Evolutionary conservation across 805 yeast species (phyloP), one percentile per base, ranked within the genome.

Genomic region (Myxozyma neotropica): DNA sequence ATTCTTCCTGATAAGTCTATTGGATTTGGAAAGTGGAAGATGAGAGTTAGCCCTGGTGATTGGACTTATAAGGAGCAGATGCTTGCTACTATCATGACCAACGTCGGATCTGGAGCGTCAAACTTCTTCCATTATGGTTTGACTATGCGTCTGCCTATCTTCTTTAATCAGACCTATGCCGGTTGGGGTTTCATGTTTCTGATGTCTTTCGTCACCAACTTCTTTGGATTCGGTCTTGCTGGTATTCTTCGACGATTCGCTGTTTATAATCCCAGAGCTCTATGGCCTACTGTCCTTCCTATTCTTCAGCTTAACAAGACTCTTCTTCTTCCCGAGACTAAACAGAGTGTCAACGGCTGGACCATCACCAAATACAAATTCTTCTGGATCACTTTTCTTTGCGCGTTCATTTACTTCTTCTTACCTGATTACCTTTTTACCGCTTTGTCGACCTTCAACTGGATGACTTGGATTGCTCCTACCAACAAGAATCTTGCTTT

Each of bases 251-350:
- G 86, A 64, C 78, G 81, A 62, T 75, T 83, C 31, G 76, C 86
- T 60, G 85, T 87, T n/a, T 80, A 81, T 59, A 86, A 89, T 2
- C 79, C 85, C 4, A 75, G 82, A 17, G 53, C 63, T 1, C 78
- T 86, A 49, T 87, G 92, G 92, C 93, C 93, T 3, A 72, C 81
- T 1, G 80, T 80, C 68, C 76, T 87, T 69, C 87, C 85, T 52
- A 77, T 84, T 5, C 69, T 83, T 24, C 82, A 86, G 42, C 80
- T 85, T 63, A 80, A 83, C 71, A 39, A 40, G 24, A 52, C 63
- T 4, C 83, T 87, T 27, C 56, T 59, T 12, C 53, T 46, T n/a
- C 53, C 53, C 10, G 63, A 59, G 46, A 33, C 36, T 8, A 45
- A 36, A 33, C 57, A 50, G 43, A 40, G 43, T 24, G 46, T 59